Evolutionary conservation across 345 rosid genomes (phyloP), one percentile per base, ranked within the genome.

Genomic region (Brassica rapa): DNA sequence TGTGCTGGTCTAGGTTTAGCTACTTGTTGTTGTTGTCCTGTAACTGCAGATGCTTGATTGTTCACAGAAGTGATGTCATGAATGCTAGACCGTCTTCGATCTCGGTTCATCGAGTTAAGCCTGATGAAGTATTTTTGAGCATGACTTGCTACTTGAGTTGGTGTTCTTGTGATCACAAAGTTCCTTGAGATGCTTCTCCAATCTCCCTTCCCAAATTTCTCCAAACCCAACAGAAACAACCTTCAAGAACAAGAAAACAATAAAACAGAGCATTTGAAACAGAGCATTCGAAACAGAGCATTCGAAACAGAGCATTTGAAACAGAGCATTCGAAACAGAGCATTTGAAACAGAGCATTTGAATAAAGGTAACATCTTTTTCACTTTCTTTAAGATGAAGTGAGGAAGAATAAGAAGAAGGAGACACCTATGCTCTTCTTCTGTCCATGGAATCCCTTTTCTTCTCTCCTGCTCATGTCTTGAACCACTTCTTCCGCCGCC

Each of bases 131-230:
- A 94, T 67, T 94, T 94, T 8, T 94, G 97, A 39, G 98, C 98
- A 86, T 94, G 98, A 30, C 98, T 93, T 2, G 98, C 98, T 27
- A 93, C 98, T 80, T 94, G 98, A 4, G 98, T 91, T 0, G 98
- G 98, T 1, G 98, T 94, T 76, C 98, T 89, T 67, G 98, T 89
- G 67, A 88, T 84, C 19, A 94, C 98, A 70, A 86, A 91, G 83
- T 90, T 94, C 70, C 98, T 88, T 8, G 98, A 90, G 72, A 94
- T 94, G 91, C 96, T 94, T 77, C 97, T 90, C 98, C 98, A 94
- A 78, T 94, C 98, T 64, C 98, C 98, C 85, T 94, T 94, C 56
- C 98, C 98, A 62, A 89, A 94, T 66, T 94, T 94, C 73, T 90
- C 96, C 57, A 94, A 86, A 68, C 98, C 98, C 51, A 94, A 84